A percentile compares a stretch with the other conserved stretches of the same genome.
phyloP scores from a whole-genome alignment of 495 filamentous ascomycete species.

The Physcia stellaris region DNA sequence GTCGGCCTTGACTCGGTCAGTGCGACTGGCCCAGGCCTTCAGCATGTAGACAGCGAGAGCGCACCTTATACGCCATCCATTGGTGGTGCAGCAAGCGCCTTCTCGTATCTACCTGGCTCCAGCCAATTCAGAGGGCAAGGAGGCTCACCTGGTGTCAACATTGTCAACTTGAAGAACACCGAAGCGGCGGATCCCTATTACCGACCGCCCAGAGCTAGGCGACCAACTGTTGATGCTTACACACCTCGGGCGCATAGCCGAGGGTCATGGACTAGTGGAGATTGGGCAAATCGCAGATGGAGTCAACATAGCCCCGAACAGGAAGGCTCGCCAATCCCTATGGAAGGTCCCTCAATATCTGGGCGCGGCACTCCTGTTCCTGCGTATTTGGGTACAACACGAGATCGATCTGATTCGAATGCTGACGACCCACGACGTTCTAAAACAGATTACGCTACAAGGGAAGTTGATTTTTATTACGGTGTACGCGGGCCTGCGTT shows the following conservation, averaged over 20 bases:
- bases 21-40: constrained; percentile 32
- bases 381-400: constrained; percentile 33
- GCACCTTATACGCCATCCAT: constrained; percentile 54
- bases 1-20: constrained; percentile 32
- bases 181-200: constrained; percentile 64
- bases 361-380: constrained; percentile 38
- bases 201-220: constrained; percentile 60
- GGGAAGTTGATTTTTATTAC: constrained; percentile 83
- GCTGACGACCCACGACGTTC: constrained; percentile 34
- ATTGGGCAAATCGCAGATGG: constrained; percentile 35
- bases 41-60: constrained; percentile 30
- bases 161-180: constrained; percentile 23
- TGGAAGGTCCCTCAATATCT: constrained; percentile 36
- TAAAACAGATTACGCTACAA: constrained; percentile 72
- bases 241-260: constrained; percentile 25
- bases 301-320: constrained; percentile 18
- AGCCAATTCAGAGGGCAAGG: constrained; percentile 16
- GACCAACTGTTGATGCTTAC: constrained; percentile 39
- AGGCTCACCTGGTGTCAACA: constrained; percentile 19
- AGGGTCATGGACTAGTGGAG: constrained; percentile 37
- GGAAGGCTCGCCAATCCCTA: constrained; percentile 19
- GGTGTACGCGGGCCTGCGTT: constrained; percentile 81
- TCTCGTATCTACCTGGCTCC: constrained; percentile 50
- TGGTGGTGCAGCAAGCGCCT: constrained; percentile 50
- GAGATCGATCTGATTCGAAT: constrained; percentile 39